Evolutionary conservation across 1,284 basidiomycete species (phyloP), one percentile per base, ranked within the genome.

Genomic region (Ganoderma leucocontextum): DNA sequence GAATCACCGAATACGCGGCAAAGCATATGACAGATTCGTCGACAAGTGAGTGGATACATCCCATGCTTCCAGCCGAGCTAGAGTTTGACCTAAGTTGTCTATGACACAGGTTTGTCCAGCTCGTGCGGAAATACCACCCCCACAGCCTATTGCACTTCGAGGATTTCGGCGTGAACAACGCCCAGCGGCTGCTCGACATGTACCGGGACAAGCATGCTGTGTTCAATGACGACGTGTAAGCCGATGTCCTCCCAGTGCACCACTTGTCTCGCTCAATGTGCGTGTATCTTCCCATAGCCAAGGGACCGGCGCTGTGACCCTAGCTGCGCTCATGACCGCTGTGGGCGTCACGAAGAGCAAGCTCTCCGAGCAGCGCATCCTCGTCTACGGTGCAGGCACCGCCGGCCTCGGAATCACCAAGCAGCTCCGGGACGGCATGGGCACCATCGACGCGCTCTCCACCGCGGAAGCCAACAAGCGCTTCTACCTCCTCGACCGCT

Each of bases 271-370:
- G 10, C 25, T 9, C 47, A 35, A 10, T 36, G 42, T 44, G n/a
- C 25, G 25, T 22, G 9, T 33, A 62, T 53, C 36, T 62, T 17
- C 19, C 33, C 33, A 41, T 75, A 94, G 92, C 42, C 93, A 95
- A 82, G 94, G 94, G 10, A 96, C 94, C 0, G 93, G 94, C 1
- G 94, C 93, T 0, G 93, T 96, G 17, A 91, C 93, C 0, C 85
- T 95, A 17, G 87, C 93, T 0, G 89, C 88, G 13, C 79, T 93
- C 44, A 89, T 92, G 83, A 85, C 92, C 0, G 92, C 91, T 1
- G 86, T 92, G 63, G 88, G 89, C 29, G 89, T 94, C n/a, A 92
- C 91, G 19, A 90, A 89, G 75, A 80, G 81, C 64, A 86, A 83
- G 71, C 84, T 96, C 33, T 81, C 84, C 9, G 91, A 94, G 72